phyloP scores from a whole-genome alignment of 2,329 filamentous ascomycete species.

The Paecilomyces formosus region DNA sequence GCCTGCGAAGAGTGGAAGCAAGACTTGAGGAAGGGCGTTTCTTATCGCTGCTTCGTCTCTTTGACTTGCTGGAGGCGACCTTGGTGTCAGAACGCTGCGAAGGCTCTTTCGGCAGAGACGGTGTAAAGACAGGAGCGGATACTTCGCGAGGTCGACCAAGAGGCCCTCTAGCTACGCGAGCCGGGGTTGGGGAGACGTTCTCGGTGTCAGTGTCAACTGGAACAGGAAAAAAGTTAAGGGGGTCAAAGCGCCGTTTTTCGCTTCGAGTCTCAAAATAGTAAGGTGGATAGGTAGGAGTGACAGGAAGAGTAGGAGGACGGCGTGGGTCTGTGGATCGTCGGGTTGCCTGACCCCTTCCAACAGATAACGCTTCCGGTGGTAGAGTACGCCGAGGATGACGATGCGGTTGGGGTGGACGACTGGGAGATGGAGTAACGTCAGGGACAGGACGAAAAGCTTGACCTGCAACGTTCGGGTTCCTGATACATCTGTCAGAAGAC shows the following conservation, averaged over 20 bases:
- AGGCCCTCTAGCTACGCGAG: conserved; percentile 2
- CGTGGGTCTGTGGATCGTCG: background rate
- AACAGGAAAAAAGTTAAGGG: conserved; percentile 11
- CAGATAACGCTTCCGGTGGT: background rate
- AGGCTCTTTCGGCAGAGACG: background rate
- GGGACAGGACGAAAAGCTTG: background rate
- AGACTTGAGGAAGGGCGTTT: conserved; percentile 5
- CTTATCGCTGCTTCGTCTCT: conserved; percentile 2
- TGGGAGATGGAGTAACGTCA: background rate
- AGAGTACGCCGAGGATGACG: conserved; percentile 1
- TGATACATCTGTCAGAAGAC: background rate
- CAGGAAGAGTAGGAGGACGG: background rate
- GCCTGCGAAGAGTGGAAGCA: conserved; percentile 5
- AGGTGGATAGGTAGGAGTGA: conserved; percentile 1
- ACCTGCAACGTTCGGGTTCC: background rate
- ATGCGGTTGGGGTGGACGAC: conserved; percentile 1
- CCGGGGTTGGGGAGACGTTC: background rate
- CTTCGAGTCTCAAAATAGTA: conserved; percentile 11
- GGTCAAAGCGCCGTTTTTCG: conserved; percentile 5
- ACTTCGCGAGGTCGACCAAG: background rate
- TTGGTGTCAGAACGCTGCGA: background rate
- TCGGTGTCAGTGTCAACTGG: background rate
- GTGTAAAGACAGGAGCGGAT: background rate
- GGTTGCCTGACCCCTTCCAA: background rate
- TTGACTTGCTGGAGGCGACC: background rate